Evolutionary conservation across 202 grass and related monocot species (phyloP), one percentile per base, ranked within the genome.

Genomic region (Miscanthus sacchariflorus): DNA sequence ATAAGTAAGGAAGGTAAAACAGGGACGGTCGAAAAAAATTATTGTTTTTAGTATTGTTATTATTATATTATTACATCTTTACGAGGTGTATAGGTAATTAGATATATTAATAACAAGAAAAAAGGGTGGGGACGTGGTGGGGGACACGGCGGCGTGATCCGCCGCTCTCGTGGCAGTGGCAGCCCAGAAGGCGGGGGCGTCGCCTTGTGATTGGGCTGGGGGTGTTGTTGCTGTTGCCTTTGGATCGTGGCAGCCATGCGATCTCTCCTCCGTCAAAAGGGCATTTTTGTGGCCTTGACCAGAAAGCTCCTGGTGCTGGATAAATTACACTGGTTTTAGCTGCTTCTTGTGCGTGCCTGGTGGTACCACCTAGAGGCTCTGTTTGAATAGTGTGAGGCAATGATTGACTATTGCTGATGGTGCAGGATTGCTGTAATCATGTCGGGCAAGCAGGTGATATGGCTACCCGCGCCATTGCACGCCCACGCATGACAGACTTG

Each of bases 381-480:
- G 21, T 70, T 79, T 50, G 50, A 79, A 56, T 36, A 80, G 82
- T 80, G 68, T 10, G 11, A 30, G 12, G 76, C 43, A 68, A 85
- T 85, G 12, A 80, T 89, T 80, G 68, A 80, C 81, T 67, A 80
- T 35, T 67, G 4, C 1, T 12, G 56, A 45, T 85, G 23, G 68
- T 44, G 28, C 40, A 5, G 43, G 81, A 80, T 80, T 80, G 45
- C 82, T 4, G 76, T 89, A 81, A 85, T 69, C 88, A 89, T 89
- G 88, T 89, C 59, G 58, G 82, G 69, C 81, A 68, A 68, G 5
- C 5, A 85, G 82, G 68, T 80, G 81, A 85, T 80, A 73, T 72
- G 33, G 75, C 81, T 84, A 85, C 6, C 56, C 84, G 74, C 14
- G 25, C 5, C 52, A 30, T 71, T 78, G 80, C 24, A 69, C 52